phyloP scores from a whole-genome alignment of 1,139 yeast species.

The Sugiyamaella castrensis region DNA sequence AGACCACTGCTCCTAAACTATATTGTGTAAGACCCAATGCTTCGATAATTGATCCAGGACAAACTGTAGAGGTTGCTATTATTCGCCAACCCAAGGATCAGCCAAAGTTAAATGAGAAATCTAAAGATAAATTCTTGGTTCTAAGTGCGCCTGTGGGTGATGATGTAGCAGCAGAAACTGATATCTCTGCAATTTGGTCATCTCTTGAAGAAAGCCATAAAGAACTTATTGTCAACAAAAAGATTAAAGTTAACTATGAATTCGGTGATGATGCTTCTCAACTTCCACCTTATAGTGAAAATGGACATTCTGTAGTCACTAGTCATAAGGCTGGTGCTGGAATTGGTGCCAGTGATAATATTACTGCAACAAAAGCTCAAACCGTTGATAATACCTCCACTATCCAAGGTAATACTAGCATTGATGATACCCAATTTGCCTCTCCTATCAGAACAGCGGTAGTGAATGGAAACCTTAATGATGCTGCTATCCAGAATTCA shows the following conservation, averaged over 20 bases:
- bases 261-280: constrained; percentile 16
- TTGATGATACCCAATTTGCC: constrained; percentile 7
- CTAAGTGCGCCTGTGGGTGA: constrained; percentile 74
- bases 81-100: constrained; percentile 83
- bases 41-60: constrained; percentile 72
- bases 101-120: constrained; percentile 67
- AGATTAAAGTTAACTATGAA: constrained; percentile 70
- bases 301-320: constrained; percentile 10
- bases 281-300: constrained; percentile 14
- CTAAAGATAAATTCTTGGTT: constrained; percentile 89
- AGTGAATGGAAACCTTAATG: neutral
- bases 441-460: constrained; percentile 3
- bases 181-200: constrained; percentile 66
- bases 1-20: constrained; percentile 95
- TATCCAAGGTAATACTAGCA: neutral
- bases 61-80: constrained; percentile 67
- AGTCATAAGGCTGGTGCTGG: constrained; percentile 20
- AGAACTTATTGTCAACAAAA: constrained; percentile 60
- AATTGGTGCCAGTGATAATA: constrained; percentile 24
- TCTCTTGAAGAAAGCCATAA: constrained; percentile 62
- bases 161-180: constrained; percentile 3
- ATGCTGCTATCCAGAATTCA: neutral
- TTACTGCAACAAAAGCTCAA: constrained; percentile 18
- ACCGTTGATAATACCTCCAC: constrained; percentile 2
- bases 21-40: constrained; percentile 97